Base-by-base conservation (phyloP, 495 filamentous ascomycete genomes). In the Sordaria brevicollis region DNA sequence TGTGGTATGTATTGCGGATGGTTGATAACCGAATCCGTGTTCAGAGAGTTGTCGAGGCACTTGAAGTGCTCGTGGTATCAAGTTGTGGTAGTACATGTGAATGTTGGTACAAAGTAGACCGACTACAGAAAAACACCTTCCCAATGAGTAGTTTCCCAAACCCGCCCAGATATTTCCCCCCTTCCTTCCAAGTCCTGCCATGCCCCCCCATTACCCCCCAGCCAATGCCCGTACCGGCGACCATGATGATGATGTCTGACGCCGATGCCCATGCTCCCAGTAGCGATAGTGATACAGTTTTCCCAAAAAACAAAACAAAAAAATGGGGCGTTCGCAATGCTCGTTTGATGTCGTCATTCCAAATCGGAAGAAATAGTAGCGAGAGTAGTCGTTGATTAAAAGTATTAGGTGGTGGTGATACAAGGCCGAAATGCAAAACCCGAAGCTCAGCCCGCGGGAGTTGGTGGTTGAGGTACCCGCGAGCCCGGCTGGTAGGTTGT, bases 381-480 rank as follows among this genome's bases (percentile, higher is more conserved):
- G 65, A 69, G 65, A 9, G 65, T 68, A 65, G 35, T 43, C 65
- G 72, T 70, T 70, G 71, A 79, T 79, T 79, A 79, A 75, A 76
- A 76, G 71, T 79, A 79, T 39, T 57, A 69, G 37, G 67, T 74
- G 70, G 70, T 79, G 68, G 74, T 76, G 71, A 71, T 79, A 79
- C 75, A 79, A 66, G 65, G 38, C 15, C 49, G 49, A 62, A 62
- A 62, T 62, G 49, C 49, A 62, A 57, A 31, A 31, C 19, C n/a
- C 36, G 66, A 35, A 33, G 66, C 35, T 67, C 31, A 29, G 66
- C 66, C n/a, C 35, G 33, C 35, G 21, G 33, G 31, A 15, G 31
- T 66, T 34, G 62, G 25, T 62, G 49, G 13, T 62, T 31, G 25
- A 31, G 15, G 49, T 31, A 31, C 49, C 49, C 49, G 25, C 49